Percentiles rank a stretch among this genome's conserved stretches.
Conservation (phyloP, 768 basidiomycete genomes). For the Mycena indigotica region DNA sequence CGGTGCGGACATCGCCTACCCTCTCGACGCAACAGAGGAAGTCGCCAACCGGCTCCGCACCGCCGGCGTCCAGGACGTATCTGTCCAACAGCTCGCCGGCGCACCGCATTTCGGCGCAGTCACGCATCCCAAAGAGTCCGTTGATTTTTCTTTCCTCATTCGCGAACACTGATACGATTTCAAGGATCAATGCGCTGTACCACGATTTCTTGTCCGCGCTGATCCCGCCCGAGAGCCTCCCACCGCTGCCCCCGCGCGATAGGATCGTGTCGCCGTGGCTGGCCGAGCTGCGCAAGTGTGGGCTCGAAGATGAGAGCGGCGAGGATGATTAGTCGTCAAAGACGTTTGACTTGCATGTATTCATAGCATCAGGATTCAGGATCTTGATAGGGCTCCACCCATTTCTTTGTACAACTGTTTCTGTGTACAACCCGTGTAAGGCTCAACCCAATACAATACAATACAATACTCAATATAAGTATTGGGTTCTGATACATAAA, state of each 20-base stretch:
- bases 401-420: too few species aligned
- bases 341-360: too few species aligned
- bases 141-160: too few species aligned
- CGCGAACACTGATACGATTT: too few species aligned
- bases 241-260: background rate
- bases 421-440: too few species aligned
- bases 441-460: too few species aligned
- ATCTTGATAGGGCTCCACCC: too few species aligned
- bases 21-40: slow-evolving; percentile 4
- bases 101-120: slow-evolving; percentile 20
- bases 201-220: background rate
- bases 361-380: too few species aligned
- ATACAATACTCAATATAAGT: too few species aligned
- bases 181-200: slow-evolving; percentile 1
- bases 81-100: slow-evolving; percentile 4
- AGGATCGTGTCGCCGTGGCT: background rate
- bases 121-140: slow-evolving; percentile 13
- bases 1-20: slow-evolving; percentile 25
- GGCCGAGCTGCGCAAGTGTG: background rate
- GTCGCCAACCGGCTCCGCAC: slow-evolving; percentile 8
- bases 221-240: background rate
- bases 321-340: background rate
- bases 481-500: too few species aligned
- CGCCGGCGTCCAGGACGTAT: slow-evolving; percentile 12
- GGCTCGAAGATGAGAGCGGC: background rate